Evolutionary conservation across 148 eudicot genomes (phyloP), one percentile per base, ranked within the genome.

Genomic region (Nyssa sinensis): DNA sequence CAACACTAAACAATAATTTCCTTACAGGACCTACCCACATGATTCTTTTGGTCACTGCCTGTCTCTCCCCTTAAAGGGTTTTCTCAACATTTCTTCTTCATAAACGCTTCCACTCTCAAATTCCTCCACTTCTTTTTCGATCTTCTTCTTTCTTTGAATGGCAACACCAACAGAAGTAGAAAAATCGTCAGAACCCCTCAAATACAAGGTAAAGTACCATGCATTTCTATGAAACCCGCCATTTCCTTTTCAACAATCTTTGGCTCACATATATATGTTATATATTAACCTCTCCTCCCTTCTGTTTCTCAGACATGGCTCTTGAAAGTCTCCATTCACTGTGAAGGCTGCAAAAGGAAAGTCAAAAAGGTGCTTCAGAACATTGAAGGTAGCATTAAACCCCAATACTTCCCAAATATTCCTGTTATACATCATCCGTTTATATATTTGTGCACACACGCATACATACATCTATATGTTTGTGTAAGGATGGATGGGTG

Each of bases 271-370:
- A 44, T 1, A 44, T 44, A 4, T 44, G 6, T 44, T 44, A 11
- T 41, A 24, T n/a, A 12, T 32, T 63, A 17, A 30, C 39, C 10
- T 71, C 34, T 37, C 47, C 55, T 47, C 19, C 29, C 28, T 44
- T 21, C 66, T 65, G 64, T 72, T 58, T 34, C 66, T 31, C 75
- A 89, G 90, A 89, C 82, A 41, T 86, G 90, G 86, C 73, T 81
- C 19, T 79, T 89, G 70, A 89, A 72, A 80, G 90, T 85, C 27
- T 85, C 88, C 32, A 81, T 89, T 72, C 93, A 87, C 73, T 89
- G 93, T 60, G 86, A 83, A 78, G 93, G 93, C 25, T 89, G 93
- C 86, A 85, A 80, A 77, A 77, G 83, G 23, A 87, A 89, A 72
- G 93, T 86, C 51, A 81, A 86, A 73, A 83, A 80, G 74, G 77